Percentiles rank a stretch among this genome's conserved stretches.
phyloP scores from a whole-genome alignment of 768 basidiomycete genomes.

The Piloderma croceum region DNA sequence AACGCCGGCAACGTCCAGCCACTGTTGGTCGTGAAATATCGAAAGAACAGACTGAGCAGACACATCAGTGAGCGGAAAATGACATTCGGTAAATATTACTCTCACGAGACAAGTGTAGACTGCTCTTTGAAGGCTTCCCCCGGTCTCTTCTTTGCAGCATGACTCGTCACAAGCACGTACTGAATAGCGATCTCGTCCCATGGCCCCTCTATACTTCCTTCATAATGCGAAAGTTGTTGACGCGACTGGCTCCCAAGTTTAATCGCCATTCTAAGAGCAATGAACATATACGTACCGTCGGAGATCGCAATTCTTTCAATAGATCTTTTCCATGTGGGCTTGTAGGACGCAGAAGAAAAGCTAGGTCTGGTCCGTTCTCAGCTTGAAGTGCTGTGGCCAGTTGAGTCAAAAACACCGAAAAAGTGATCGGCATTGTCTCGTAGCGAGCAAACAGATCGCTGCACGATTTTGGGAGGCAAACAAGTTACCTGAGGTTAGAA shows the following conservation, averaged over 20 bases:
- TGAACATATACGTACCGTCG: constrained; percentile 32
- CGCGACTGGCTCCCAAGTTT: background rate
- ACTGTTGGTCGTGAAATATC: constrained; percentile 73
- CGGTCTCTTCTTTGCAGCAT: constrained; percentile 61
- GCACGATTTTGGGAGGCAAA: too few relatives aligned
- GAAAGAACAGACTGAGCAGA: constrained; percentile 58
- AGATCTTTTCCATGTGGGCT: constrained; percentile 74
- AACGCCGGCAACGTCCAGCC: constrained; percentile 85
- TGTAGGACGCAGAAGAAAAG: constrained; percentile 70
- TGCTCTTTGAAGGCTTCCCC: constrained; percentile 80
- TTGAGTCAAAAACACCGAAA: constrained; percentile 54
- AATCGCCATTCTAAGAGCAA: background rate
- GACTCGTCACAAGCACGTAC: constrained; percentile 70
- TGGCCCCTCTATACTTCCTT: constrained; percentile 61
- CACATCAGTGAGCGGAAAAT: background rate
- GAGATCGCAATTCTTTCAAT: constrained; percentile 64
- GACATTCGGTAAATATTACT: constrained; percentile 13
- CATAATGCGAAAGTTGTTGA: constrained; percentile 29
- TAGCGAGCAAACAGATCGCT: background rate
- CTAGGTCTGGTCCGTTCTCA: constrained; percentile 65
- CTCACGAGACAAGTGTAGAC: constrained; percentile 69
- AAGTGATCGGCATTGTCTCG: constrained; percentile 36
- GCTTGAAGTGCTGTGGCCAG: constrained; percentile 54
- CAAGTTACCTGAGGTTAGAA: too few relatives aligned
- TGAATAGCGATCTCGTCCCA: constrained; percentile 87